A percentile compares a stretch with the other conserved stretches of the same genome.
Conservation (phyloP, 2,329 filamentous ascomycete genomes). For the Diaporthe capsici region DNA sequence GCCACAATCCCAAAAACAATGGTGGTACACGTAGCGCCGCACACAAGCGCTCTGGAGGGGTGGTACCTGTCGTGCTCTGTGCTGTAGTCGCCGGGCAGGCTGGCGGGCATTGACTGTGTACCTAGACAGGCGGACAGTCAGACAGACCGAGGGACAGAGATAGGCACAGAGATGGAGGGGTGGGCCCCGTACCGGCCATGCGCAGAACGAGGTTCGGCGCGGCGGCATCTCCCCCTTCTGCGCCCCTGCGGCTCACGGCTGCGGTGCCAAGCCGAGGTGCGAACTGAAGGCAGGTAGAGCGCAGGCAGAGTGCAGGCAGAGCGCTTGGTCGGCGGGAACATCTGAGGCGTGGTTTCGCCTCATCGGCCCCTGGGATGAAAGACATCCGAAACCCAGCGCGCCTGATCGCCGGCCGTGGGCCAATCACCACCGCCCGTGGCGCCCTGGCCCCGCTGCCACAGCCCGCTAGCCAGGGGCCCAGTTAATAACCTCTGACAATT, state of each 20-base stretch:
- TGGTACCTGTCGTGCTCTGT: background rate
- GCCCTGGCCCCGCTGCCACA: constrained; percentile 45
- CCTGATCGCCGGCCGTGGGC: constrained; percentile 48
- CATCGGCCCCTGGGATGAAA: constrained; percentile 51
- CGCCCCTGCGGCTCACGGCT: constrained; percentile 27
- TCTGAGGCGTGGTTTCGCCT: constrained; percentile 52
- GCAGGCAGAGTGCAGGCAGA: background rate
- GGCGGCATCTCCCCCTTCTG: background rate
- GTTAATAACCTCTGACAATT: constrained; percentile 47
- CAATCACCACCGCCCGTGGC: background rate
- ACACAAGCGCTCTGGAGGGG: constrained; percentile 16
- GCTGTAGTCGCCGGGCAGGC: background rate
- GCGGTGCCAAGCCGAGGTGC: constrained; percentile 14
- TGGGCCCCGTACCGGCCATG: background rate
- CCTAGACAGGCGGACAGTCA: background rate
- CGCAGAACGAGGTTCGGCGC: constrained; percentile 16
- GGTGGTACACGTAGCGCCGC: constrained; percentile 29
- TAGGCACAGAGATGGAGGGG: background rate
- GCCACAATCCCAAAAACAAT: constrained; percentile 16
- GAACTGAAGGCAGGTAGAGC: background rate
- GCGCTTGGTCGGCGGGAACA: constrained; percentile 25
- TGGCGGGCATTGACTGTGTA: background rate
- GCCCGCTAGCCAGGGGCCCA: constrained; percentile 42
- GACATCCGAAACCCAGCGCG: constrained; percentile 55
- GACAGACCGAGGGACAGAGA: background rate